Percentiles rank a stretch among this genome's conserved stretches.
These are phyloP conservation scores for Daedaleopsis sinensis DNA, from an alignment of 768 basidiomycete genomes.

Conservation along the genomic window DNA sequence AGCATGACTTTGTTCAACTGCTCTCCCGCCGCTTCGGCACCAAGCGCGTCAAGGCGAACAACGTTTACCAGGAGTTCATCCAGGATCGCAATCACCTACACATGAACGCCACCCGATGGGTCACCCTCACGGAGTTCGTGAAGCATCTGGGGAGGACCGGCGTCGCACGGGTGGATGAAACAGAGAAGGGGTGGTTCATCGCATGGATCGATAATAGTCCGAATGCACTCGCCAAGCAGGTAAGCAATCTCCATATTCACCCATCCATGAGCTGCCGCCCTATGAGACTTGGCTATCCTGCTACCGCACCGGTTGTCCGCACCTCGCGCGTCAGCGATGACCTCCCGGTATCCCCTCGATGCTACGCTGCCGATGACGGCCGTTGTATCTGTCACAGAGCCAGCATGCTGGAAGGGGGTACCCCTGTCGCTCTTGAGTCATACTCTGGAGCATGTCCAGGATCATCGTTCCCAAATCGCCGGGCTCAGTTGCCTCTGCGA, in stretches of 20 bases:
- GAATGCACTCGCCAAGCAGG: constrained; percentile 89
- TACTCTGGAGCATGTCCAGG: background rate
- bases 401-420: background rate
- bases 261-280: too few species aligned
- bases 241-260: constrained; percentile 36
- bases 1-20: constrained; percentile 88
- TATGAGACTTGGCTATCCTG: too few species aligned
- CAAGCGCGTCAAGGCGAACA: constrained; percentile 92
- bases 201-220: constrained; percentile 98
- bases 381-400: too few species aligned
- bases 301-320: too few species aligned
- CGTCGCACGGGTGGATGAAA: constrained; percentile 92
- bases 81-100: constrained; percentile 92
- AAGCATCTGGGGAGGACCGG: constrained; percentile 88
- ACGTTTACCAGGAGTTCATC: constrained; percentile 98
- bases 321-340: too few species aligned
- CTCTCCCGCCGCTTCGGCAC: constrained; percentile 93
- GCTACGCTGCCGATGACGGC: too few species aligned
- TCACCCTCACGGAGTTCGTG: constrained; percentile 94
- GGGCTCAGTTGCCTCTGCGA: background rate
- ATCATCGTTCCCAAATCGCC: background rate
- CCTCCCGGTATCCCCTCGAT: too few species aligned
- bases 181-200: constrained; percentile 98
- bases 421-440: background rate
- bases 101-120: constrained; percentile 99